Base-by-base conservation (phyloP, 129 eudicot species). In the Saposhnikovia divaricata region DNA sequence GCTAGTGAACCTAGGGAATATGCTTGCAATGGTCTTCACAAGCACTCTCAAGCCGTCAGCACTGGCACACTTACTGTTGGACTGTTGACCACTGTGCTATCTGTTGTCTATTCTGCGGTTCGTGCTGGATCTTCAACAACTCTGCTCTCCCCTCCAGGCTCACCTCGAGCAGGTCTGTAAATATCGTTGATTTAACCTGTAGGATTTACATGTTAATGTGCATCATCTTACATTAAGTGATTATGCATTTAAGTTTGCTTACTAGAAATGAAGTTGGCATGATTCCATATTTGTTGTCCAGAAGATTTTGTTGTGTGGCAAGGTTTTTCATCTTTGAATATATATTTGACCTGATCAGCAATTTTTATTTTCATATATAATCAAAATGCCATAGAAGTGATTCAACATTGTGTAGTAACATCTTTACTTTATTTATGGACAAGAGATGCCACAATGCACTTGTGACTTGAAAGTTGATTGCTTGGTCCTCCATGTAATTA, bases 81-180 rank as follows among this genome's bases (percentile, higher is more conserved):
- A 63, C 88, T 95, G 77, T 83, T 95, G 45, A 95, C 98, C 9
- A 95, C 97, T 38, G 97, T 95, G 53, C 88, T 95, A 4, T 95
- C 98, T 74, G 97, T 95, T 83, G 98, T 92, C 5, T 95, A 95
- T 85, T 95, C 98, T 82, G 98, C 97, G 82, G 97, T 95, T n/a
- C 97, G 98, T 68, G 98, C 98, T 40, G 98, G 98, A 51, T 95
- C 98, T 80, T 95, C 98, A 44, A 95, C 98, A 7, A 87, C 94
- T 63, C 84, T 95, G 78, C 97, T 95, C 34, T 95, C 98, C 55
- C 96, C 98, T 68, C 97, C 98, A 3, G 83, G 89, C 85, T 95
- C 98, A 42, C 98, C 98, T 40, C 92, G 98, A 47, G 92, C 98
- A 86, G 97, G 98, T 94, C 50, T 42, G 55, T 66, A 28, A 6